phyloP scores from a whole-genome alignment of 2,329 filamentous ascomycete genomes.

The Blumeriella jaapii region DNA sequence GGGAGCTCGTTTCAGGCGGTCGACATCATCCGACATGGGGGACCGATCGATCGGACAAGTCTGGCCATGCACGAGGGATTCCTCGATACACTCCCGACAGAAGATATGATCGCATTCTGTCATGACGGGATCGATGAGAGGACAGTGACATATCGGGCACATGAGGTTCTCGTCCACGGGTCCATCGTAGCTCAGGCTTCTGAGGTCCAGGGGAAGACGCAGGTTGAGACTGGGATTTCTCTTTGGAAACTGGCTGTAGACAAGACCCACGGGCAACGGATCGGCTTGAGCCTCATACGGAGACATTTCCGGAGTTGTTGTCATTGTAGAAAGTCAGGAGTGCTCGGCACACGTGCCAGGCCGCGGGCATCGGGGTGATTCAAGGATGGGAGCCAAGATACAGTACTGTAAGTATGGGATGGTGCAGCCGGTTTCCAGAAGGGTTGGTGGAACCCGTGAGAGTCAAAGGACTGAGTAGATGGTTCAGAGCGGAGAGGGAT shows the following conservation, averaged over 20 bases:
- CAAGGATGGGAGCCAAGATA: too few species aligned
- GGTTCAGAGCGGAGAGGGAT: too few species aligned
- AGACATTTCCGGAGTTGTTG: too few species aligned
- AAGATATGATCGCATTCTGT: slow-evolving; percentile 56
- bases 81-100: slow-evolving; percentile 44
- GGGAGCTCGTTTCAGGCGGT: slow-evolving; percentile 16
- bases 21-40: slow-evolving; percentile 29
- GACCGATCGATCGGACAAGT: slow-evolving; percentile 49
- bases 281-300: too few species aligned
- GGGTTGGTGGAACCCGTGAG: too few species aligned
- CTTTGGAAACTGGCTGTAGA: neutral
- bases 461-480: too few species aligned
- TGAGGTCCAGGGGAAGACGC: slow-evolving; percentile 24
- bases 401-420: too few species aligned
- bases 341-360: too few species aligned
- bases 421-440: too few species aligned
- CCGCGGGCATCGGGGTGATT: too few species aligned
- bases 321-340: too few species aligned
- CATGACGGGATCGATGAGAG: slow-evolving; percentile 48
- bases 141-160: slow-evolving; percentile 42
- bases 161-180: slow-evolving; percentile 30
- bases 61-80: slow-evolving; percentile 32
- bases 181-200: slow-evolving; percentile 28
- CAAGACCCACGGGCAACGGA: too few species aligned
- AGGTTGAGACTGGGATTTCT: slow-evolving; percentile 12